These are phyloP conservation scores for Chalaropsis ovoidea DNA, from an alignment of 2,329 filamentous ascomycete genomes.

Conservation along the genomic window DNA sequence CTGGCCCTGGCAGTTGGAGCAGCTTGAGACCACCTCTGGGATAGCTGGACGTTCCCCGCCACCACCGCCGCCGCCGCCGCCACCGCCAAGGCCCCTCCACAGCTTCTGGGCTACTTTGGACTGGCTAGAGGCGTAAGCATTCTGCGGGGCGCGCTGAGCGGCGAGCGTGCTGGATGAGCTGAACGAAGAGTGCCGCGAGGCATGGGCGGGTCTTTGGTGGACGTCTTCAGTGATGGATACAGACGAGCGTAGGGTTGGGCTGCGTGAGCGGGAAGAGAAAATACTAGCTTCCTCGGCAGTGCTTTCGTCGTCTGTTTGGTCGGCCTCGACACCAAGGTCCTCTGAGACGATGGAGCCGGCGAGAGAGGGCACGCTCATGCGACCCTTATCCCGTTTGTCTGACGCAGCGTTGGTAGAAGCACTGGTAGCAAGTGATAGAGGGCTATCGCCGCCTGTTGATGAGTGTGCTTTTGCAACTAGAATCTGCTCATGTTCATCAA, in stretches of 20 bases:
- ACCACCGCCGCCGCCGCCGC: too few relatives aligned
- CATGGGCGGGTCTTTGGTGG: neutral
- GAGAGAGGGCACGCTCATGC: constrained; percentile 19
- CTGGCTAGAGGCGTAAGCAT: constrained; percentile 23
- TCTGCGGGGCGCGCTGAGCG: constrained; percentile 24
- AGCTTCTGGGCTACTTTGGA: constrained; percentile 12
- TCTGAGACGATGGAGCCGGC: constrained; percentile 40
- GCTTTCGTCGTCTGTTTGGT: constrained; percentile 45
- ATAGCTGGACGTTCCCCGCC: constrained; percentile 1
- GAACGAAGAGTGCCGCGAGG: constrained; percentile 31
- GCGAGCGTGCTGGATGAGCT: constrained; percentile 28
- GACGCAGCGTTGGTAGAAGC: neutral
- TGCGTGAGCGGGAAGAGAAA: constrained; percentile 52
- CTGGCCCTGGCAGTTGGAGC: constrained; percentile 49
- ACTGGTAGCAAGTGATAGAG: neutral
- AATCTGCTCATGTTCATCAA: constrained; percentile 33
- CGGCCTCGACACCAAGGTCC: constrained; percentile 46
- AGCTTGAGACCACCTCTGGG: constrained; percentile 31
- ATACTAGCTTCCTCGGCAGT: constrained; percentile 43
- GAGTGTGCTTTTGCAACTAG: neutral
- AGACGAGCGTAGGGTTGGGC: constrained; percentile 37
- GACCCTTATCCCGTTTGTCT: constrained; percentile 6
- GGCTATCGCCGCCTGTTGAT: neutral
- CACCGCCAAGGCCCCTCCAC: constrained; percentile 16
- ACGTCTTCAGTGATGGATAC: constrained; percentile 16